Base-by-base conservation (phyloP, 2,329 filamentous ascomycete genomes). In the Fusarium chaquense region DNA sequence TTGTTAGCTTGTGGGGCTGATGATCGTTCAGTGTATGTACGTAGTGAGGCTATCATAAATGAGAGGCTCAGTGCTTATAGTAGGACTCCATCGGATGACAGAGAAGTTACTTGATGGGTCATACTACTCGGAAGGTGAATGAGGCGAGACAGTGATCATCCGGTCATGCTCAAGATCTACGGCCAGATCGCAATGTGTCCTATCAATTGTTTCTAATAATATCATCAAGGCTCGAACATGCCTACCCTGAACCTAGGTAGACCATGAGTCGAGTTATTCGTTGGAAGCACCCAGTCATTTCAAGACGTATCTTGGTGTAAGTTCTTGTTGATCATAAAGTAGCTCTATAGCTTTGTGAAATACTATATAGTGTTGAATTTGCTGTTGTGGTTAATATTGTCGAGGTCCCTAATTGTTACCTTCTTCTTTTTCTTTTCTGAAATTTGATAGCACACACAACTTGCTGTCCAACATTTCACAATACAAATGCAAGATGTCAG, bases 11-110 rank as follows among this genome's bases (percentile, higher is more conserved):
- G 22, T 40, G 57, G 45, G 30, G 50, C 20, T 32, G 33, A 30
- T 24, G 8, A 52, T 52, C 49, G 13, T 40, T 33, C n/a, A 50
- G n/a, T 54, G 43, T 32, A 7, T 7, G 5, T 26, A 30, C 11
- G 28, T 10, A 13, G 38, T 60, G 44, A 69, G 20, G 30, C 36
- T 62, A 52, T 63, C 49, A 26, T 43, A 18, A 44, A 32, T 18
- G 16, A 20, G 5, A 24, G 15, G 9, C 20, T 36, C 3, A 22
- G 24, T 24, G 35, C n/a, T 16, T 16, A 20, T 22, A n/a, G 28
- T 24, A 15, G 13, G 18, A 40, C 36, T 22, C 20, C 13, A 18
- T 58, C 5, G 36, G 44, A 53, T 10, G 22, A n/a, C 4, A 6
- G 30, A 58, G 36, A 58, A 58, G 20, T n/a, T 43, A 16, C 36